Evolutionary conservation across 202 grass and related monocot genomes (phyloP).

Genomic region (Musa balbisiana): DNA sequence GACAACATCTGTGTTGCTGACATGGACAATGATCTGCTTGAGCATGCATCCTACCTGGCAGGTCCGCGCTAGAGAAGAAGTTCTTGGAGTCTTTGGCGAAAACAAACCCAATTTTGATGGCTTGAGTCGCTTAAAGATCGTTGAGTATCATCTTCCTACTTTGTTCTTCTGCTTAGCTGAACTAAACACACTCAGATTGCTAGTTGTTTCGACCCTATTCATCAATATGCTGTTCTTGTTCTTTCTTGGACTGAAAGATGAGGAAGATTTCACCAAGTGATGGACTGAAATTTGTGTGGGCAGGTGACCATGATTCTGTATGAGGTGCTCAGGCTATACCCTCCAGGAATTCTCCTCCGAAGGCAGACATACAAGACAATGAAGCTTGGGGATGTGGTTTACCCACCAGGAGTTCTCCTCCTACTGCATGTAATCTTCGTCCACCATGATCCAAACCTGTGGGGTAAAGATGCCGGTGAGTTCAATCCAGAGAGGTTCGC

Average conservation of each 20-base stretch:
- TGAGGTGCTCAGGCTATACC: constrained; percentile 62
- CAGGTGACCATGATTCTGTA: constrained; percentile 67
- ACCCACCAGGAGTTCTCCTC: constrained; percentile 44
- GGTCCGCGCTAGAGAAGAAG: constrained; percentile 52
- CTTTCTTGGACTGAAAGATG: no score
- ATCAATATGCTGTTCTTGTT: no score
- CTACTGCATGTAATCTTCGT: constrained; percentile 34
- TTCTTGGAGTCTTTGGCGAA: constrained; percentile 37
- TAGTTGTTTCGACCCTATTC: neutral
- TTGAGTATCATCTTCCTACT: no score
- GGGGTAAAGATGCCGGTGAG: constrained; percentile 46
- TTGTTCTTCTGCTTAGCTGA: neutral
- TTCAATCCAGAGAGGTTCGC: constrained; percentile 61
- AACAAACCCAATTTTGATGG: constrained; percentile 40
- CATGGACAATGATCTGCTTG: constrained; percentile 52
- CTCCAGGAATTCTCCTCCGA: constrained; percentile 9
- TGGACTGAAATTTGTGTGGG: neutral
- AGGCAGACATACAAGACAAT: constrained; percentile 50
- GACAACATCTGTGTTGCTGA: constrained; percentile 50
- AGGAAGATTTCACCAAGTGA: no score
- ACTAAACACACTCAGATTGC: no score
- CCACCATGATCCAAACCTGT: constrained; percentile 43
- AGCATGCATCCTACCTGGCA: constrained; percentile 68
- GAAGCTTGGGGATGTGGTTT: constrained; percentile 45
- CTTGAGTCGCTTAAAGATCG: constrained; percentile 35